Evolutionary conservation across 768 basidiomycete genomes (phyloP).

Genomic region (Cyclocybe cylindracea): DNA sequence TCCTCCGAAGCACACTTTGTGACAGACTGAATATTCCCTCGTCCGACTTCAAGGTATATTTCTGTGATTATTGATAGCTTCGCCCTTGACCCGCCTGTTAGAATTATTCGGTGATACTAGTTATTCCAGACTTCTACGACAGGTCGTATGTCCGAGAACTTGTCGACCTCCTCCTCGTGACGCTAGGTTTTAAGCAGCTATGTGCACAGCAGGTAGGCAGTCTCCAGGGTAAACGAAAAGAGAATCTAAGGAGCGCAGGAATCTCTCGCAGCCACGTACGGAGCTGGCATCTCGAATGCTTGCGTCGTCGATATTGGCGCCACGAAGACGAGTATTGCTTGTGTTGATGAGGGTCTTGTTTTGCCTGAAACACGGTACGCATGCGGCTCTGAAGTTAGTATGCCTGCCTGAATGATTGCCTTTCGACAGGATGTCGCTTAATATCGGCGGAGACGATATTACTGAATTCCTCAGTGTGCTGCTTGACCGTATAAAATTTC

Average conservation of each 20-base stretch:
- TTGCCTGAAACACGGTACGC: constrained; percentile 82
- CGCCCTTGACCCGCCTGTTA: constrained; percentile 29
- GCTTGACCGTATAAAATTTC: constrained; percentile 80
- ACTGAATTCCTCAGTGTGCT: constrained; percentile 86
- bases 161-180: constrained; percentile 66
- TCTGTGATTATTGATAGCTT: not conserved
- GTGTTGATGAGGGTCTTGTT: constrained; percentile 93
- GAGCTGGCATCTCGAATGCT: constrained; percentile 91
- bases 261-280: constrained; percentile 90
- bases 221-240: not conserved
- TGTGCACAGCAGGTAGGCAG: constrained; percentile 82
- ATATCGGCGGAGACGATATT: constrained; percentile 94
- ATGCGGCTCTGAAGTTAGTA: not conserved
- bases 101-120: constrained; percentile 86
- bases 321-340: constrained; percentile 78
- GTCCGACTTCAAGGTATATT: constrained; percentile 60
- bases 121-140: constrained; percentile 93
- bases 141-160: constrained; percentile 81
- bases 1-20: constrained; percentile 62
- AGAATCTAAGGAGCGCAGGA: constrained; percentile 51
- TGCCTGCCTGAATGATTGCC: constrained; percentile 6
- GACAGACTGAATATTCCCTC: constrained; percentile 57
- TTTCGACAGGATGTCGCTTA: constrained; percentile 64
- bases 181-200: constrained; percentile 91
- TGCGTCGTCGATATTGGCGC: constrained; percentile 97